Base-by-base conservation (phyloP, 768 basidiomycete genomes). In the Podaxis mareebaensis region DNA sequence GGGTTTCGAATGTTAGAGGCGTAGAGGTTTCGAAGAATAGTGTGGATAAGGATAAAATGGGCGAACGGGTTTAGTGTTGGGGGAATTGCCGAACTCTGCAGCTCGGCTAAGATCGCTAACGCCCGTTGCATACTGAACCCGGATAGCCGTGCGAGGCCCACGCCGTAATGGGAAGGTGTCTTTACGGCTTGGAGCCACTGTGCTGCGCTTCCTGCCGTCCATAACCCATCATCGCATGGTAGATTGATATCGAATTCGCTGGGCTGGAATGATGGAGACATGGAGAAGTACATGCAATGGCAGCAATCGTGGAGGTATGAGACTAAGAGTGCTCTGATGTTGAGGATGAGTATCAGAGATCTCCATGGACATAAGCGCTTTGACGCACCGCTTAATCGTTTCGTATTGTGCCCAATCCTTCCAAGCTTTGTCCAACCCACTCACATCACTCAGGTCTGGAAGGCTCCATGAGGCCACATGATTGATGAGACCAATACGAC, bases 301-400 rank as follows among this genome's bases (percentile, higher is more conserved):
- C 75, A 81, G 70, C 80, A 83, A 68, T 89, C 87, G 65, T 87
- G 86, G 24, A 84, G 71, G 71, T 83, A 88, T 0, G 83, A 80
- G 28, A 87, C 67, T 38, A 79, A 69, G 30, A 84, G 73, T 8
- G 78, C 78, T 39, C 83, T 84, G 59, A 67, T 67, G 60, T 58
- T 65, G 44, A 20, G 60, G 65, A 63, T 53, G 55, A 48, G 58
- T 62, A 46, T n/a, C 44, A 20, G 22, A 52, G 22, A 63, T 33
- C 53, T 61, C 58, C 62, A 51, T 55, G 52, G 58, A 46, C 39
- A 48, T 44, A 60, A 48, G 58, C 57, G 55, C 20, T 20, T 48
- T 38, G 64, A 69, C 78, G 66, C 64, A 84, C 86, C 86, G 78
- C 68, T 88, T 88, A 49, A 82, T 77, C 3, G 77, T 81, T 72